phyloP scores from a whole-genome alignment of 371 early-diverging fungal species.

The Mucor piriformis region DNA sequence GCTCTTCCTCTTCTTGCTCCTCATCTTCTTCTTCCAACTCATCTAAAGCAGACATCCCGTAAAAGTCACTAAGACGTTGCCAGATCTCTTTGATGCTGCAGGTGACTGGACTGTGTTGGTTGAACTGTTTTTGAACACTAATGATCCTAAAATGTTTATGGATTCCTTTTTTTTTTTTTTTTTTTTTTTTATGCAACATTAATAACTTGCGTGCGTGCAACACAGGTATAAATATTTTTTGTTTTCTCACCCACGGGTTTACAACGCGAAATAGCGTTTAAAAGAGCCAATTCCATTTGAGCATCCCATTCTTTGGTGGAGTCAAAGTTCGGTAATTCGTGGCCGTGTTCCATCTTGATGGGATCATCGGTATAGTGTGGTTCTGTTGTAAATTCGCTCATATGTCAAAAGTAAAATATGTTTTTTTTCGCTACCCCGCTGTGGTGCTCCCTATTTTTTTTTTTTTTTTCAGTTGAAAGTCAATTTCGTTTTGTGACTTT shows the following conservation, averaged over 20 bases:
- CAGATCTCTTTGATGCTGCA: constrained; percentile 59
- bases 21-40: constrained; percentile 59
- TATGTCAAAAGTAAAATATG: neutral
- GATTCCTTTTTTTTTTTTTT: constrained; percentile 42
- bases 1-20: constrained; percentile 45
- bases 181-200: neutral
- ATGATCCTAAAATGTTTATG: constrained; percentile 69
- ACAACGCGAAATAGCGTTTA: constrained; percentile 59
- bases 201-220: too few relatives aligned
- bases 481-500: too few relatives aligned
- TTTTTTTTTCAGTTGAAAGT: too few relatives aligned
- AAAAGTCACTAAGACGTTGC: constrained; percentile 54
- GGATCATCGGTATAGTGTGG: neutral
- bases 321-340: constrained; percentile 1
- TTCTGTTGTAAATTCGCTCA: constrained; percentile 2
- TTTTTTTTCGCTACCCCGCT: neutral
- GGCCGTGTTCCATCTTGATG: constrained; percentile 1
- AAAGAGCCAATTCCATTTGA: constrained; percentile 60
- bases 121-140: constrained; percentile 61
- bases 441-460: too few relatives aligned
- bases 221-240: neutral
- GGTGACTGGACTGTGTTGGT: constrained; percentile 47
- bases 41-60: constrained; percentile 58
- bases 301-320: constrained; percentile 54
- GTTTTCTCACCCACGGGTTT: constrained; percentile 60